Percentiles rank a stretch among this genome's conserved stretches.
Evolutionary conservation across 352 stramenopile species (phyloP).

Genomic region (Stramenopiles sp.): DNA sequence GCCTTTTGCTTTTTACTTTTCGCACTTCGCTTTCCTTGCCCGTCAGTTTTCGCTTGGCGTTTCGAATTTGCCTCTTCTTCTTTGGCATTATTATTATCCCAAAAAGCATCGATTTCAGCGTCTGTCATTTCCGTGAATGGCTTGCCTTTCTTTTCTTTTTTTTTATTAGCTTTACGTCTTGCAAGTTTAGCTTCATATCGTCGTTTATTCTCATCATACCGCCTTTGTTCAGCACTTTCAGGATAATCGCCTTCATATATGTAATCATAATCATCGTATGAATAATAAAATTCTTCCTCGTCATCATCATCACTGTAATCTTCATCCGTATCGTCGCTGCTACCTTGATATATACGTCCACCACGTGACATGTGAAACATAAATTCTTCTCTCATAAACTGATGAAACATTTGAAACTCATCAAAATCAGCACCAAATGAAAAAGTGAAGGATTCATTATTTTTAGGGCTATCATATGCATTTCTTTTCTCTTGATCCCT

Average conservation of each 20-base stretch:
- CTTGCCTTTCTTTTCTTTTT: background rate
- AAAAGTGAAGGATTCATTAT: background rate
- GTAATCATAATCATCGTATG: too few species aligned
- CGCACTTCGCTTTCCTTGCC: background rate
- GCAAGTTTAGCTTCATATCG: background rate
- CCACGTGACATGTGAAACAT: background rate
- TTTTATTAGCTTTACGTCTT: background rate
- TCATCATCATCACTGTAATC: background rate
- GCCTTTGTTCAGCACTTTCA: background rate
- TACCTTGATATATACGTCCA: background rate
- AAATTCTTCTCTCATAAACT: background rate
- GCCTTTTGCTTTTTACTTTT: constrained; percentile 2
- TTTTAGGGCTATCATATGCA: background rate
- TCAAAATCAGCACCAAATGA: background rate
- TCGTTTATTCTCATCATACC: background rate
- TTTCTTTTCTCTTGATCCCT: background rate
- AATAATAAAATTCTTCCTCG: too few species aligned
- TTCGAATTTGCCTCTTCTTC: background rate
- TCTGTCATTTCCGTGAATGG: background rate
- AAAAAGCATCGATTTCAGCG: background rate
- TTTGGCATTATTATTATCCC: background rate
- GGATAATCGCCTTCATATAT: background rate
- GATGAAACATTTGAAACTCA: background rate
- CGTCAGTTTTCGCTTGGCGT: background rate
- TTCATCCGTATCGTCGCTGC: background rate